Evolutionary conservation across 352 stramenopile species (phyloP).

Genomic region (Phytophthora pseudosyringae): DNA sequence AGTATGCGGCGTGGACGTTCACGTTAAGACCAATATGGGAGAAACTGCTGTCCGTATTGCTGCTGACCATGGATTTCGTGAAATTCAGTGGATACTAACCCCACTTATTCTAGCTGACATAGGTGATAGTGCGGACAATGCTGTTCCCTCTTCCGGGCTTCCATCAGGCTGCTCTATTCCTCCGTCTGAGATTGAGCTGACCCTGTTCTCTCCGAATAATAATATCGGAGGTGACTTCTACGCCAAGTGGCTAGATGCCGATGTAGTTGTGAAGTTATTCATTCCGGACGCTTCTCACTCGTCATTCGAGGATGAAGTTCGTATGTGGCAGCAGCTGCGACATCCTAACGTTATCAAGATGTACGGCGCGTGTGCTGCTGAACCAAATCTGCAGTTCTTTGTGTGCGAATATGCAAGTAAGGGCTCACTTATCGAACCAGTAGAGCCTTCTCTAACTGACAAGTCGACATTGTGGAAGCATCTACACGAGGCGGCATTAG

Average conservation of each 20-base stretch:
- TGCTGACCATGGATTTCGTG: background rate
- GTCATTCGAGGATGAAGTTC: slow-evolving; percentile 9
- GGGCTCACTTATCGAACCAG: slow-evolving; percentile 6
- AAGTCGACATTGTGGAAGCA: slow-evolving; percentile 4
- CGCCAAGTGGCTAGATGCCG: slow-evolving; percentile 25
- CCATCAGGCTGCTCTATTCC: background rate
- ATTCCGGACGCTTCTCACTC: background rate
- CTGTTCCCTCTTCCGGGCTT: too few species aligned
- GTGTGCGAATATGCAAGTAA: slow-evolving; percentile 21
- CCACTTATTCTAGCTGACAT: too few species aligned
- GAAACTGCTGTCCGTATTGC: background rate
- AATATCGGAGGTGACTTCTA: slow-evolving; percentile 16
- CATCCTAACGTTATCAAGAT: slow-evolving; percentile 37
- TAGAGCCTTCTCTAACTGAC: background rate
- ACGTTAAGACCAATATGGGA: background rate
- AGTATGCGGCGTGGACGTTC: background rate
- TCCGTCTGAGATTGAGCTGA: slow-evolving; percentile 15
- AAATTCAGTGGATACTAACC: background rate
- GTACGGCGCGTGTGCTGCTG: slow-evolving; percentile 19
- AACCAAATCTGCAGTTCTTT: slow-evolving; percentile 14
- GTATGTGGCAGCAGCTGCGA: slow-evolving; percentile 18
- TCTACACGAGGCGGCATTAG: slow-evolving; percentile 18
- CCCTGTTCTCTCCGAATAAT: background rate
- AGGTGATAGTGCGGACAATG: too few species aligned
- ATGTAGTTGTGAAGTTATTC: slow-evolving; percentile 17